A percentile compares a stretch with the other conserved stretches of the same genome.
These are phyloP conservation scores for Vaccinium myrtillus DNA, from an alignment of 148 eudicot genomes.

Conservation along the genomic window DNA sequence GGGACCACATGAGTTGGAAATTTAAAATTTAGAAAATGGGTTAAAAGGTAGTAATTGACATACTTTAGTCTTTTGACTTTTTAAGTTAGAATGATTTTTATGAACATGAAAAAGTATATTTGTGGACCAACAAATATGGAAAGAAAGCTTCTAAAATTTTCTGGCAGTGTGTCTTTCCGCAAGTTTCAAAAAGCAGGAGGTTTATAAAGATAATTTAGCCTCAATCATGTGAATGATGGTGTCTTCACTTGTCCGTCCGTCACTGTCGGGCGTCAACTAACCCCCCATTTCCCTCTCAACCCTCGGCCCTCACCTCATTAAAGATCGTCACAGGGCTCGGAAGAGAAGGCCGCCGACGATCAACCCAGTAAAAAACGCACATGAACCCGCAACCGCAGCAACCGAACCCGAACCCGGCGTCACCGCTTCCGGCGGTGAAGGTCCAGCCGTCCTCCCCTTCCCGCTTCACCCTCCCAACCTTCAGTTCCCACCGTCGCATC, in stretches of 20 bases:
- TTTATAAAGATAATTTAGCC: not conserved
- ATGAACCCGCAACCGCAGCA: not conserved
- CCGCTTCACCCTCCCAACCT: constrained; percentile 19
- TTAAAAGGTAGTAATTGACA: no score
- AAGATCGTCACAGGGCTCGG: not conserved
- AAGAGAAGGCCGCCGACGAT: not conserved
- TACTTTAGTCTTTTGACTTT: no score
- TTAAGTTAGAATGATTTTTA: no score
- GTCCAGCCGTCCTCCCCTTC: constrained; percentile 39
- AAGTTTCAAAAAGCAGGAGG: no score
- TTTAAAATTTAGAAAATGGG: no score
- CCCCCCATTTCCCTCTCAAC: not conserved
- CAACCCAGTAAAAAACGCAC: not conserved
- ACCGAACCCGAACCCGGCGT: not conserved
- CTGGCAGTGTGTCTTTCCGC: no score
- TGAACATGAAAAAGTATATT: no score
- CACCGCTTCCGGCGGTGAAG: constrained; percentile 23
- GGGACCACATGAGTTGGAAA: no score
- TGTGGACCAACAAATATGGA: no score
- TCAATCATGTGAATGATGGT: not conserved
- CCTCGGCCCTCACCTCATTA: no score
- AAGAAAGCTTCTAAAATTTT: no score
- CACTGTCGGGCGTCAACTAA: not conserved
- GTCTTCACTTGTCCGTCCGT: not conserved
- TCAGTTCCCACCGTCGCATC: constrained; percentile 33